These are phyloP conservation scores for Parsonsia alboflavescens DNA, from an alignment of 257 asterid genomes.

Conservation along the genomic window DNA sequence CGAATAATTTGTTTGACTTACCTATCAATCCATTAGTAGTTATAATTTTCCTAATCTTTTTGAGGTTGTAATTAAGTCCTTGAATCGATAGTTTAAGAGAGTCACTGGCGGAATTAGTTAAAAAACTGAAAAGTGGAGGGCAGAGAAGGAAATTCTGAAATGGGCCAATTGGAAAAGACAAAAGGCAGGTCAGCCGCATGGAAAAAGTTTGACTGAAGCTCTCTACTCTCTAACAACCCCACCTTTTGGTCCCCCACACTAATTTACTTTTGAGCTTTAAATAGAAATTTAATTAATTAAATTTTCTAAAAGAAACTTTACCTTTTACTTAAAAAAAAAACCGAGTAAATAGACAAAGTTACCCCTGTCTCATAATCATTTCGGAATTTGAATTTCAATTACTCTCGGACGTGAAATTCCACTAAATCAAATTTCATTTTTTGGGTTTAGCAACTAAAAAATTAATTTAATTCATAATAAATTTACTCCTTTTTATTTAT, in stretches of 20 bases:
- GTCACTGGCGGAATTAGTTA: not conserved
- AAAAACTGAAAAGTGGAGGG: constrained; percentile 11
- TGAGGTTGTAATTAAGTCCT: not conserved
- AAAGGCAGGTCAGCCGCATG: constrained; percentile 52
- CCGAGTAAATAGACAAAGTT: not conserved
- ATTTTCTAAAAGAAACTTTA: constrained; percentile 42
- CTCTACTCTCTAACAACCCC: constrained; percentile 24
- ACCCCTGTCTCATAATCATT: constrained; percentile 17
- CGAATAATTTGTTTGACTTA: too few relatives aligned
- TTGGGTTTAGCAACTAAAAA: constrained; percentile 34
- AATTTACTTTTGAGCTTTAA: constrained; percentile 29
- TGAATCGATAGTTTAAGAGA: constrained; percentile 4
- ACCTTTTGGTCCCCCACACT: constrained; percentile 40
- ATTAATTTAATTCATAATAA: constrained; percentile 1
- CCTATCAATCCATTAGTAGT: too few relatives aligned
- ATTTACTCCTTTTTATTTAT: not conserved
- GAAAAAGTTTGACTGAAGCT: constrained; percentile 45
- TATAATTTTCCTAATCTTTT: not conserved
- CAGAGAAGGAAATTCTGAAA: not conserved
- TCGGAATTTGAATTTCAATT: constrained; percentile 20
- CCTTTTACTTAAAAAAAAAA: constrained; percentile 26
- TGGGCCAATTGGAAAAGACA: constrained; percentile 33
- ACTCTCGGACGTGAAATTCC: constrained; percentile 42
- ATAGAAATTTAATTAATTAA: constrained; percentile 25
- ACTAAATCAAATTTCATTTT: constrained; percentile 46